Conservation (phyloP, 805 yeast species). For the Candida tallmaniae region DNA sequence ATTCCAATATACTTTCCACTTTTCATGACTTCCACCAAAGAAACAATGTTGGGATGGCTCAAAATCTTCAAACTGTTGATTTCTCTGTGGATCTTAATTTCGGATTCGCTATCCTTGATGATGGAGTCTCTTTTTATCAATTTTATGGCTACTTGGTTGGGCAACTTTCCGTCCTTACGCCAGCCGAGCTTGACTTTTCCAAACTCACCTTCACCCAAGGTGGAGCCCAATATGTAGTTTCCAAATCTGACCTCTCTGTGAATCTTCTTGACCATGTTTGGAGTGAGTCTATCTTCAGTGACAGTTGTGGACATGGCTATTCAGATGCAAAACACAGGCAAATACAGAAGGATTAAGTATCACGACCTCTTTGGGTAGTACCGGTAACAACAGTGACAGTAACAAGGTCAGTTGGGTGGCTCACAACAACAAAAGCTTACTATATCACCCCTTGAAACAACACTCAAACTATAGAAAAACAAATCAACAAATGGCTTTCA, state of each 20-base stretch:
- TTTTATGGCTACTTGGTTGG: slow-evolving; percentile 89
- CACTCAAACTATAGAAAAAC: too few species aligned
- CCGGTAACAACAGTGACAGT: too few species aligned
- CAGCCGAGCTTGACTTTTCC: slow-evolving; percentile 97
- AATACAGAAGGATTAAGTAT: too few species aligned
- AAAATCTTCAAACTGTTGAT: slow-evolving; percentile 83
- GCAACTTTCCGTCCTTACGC: slow-evolving; percentile 77
- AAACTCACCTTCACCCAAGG: slow-evolving; percentile 96
- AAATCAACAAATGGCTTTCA: too few species aligned
- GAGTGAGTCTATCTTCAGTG: slow-evolving; percentile 39
- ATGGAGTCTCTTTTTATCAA: slow-evolving; percentile 84
- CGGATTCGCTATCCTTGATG: slow-evolving; percentile 81
- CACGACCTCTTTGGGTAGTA: too few species aligned
- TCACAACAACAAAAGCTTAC: too few species aligned
- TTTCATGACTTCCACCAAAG: slow-evolving; percentile 87
- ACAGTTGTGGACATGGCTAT: slow-evolving; percentile 20
- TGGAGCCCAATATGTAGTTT: slow-evolving; percentile 82
- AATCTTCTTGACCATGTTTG: slow-evolving; percentile 10
- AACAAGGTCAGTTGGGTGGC: too few species aligned
- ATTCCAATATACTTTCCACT: slow-evolving; percentile 95
- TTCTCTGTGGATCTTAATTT: slow-evolving; percentile 86
- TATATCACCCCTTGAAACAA: too few species aligned
- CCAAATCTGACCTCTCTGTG: slow-evolving; percentile 77
- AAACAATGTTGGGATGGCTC: slow-evolving; percentile 91
- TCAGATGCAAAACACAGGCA: too few species aligned